Evolutionary conservation across 495 filamentous ascomycete genomes (phyloP), one percentile per base, ranked within the genome.

Genomic region (Staphylotrichum longicolle): DNA sequence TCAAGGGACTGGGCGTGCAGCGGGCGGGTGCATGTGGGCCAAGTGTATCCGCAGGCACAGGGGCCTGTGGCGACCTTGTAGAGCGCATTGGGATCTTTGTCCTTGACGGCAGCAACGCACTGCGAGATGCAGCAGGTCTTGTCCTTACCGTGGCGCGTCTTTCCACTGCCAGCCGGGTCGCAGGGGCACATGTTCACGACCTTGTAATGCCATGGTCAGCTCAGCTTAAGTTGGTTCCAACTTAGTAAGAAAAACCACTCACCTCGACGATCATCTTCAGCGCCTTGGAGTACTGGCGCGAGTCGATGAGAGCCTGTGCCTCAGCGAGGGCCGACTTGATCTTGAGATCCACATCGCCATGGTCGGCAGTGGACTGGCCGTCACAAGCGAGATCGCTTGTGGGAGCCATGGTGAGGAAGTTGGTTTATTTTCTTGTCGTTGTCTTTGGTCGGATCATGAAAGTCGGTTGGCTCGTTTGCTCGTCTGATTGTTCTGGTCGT

Each of bases 61-160:
- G 61, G 63, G 12, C 15, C 11, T 0, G 15, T 39, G 14, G 49
- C 54, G 14, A 66, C 51, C 4, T 54, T 5, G 42, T 52, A 57
- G 8, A 67, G 49, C 5, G 54, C 61, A n/a, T 62, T 56, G 20
- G 55, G 41, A 10, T 64, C 59, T 4, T 57, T 32, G 39, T 32
- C 54, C 32, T 58, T 15, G 27, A 69, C 35, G 37, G 66, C 66
- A 1, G 14, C 30, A 6, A 63, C 42, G 48, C 62, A 70, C 33
- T 73, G 69, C 7, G 6, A 35, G 30, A 69, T 64, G 55, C 70
- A 53, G 37, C 70, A 73, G 10, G 67, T 60, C 54, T 70, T 71
- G 56, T 71, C 67, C 14, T 63, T 66, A 3, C 41, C 50, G 50
- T 73, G 70, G 44, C 59, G 52, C n/a, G n/a, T 4, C 30, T 51